Base-by-base conservation (phyloP, 2,329 filamentous ascomycete genomes). In the Fusarium setosum region DNA sequence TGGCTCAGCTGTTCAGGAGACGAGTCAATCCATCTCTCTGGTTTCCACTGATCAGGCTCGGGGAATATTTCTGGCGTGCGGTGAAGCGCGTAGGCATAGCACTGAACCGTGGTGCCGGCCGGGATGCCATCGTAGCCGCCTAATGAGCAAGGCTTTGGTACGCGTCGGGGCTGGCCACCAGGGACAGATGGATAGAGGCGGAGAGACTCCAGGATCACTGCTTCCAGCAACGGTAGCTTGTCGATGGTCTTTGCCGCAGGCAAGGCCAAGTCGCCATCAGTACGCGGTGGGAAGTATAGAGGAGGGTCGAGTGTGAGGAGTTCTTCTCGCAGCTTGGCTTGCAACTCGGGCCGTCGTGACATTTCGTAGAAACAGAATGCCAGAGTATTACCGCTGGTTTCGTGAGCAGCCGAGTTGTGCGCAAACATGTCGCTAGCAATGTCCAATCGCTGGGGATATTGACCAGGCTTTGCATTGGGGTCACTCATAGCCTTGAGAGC, bases 381-480 rank as follows among this genome's bases (percentile, higher is more conserved):
- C 24, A 56, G 13, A 4, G 54, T 56, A 5, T 42, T 50, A 11
- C 45, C 54, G 24, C 54, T 57, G 5, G 54, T 57, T 37, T 57
- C 54, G 12, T 57, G 54, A 2, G 45, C 54, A 5, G 45, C 54
- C 3, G 45, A 57, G 23, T 57, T 57, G 38, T 51, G 45, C 35
- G 54, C 45, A 44, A 57, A 51, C 54, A 57, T 57, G 13, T 51
- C 54, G 37, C 54, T 57, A 6, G 45, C 54, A 51, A 57, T 51
- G n/a, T 57, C 54, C 12, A 50, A 29, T 6, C 45, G 45, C n/a
- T 51, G 20, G 7, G 54, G 54, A 9, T 51, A 51, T 7, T 51
- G 20, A 8, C 38, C 13, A 15, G 47, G 11, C 18, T 51, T 34
- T 4, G 56, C 34, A 10, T 49, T 17, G n/a, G 24, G 15, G 4